Evolutionary conservation across 73 alveolate species (phyloP).

Genomic region (Stentor coeruleus): DNA sequence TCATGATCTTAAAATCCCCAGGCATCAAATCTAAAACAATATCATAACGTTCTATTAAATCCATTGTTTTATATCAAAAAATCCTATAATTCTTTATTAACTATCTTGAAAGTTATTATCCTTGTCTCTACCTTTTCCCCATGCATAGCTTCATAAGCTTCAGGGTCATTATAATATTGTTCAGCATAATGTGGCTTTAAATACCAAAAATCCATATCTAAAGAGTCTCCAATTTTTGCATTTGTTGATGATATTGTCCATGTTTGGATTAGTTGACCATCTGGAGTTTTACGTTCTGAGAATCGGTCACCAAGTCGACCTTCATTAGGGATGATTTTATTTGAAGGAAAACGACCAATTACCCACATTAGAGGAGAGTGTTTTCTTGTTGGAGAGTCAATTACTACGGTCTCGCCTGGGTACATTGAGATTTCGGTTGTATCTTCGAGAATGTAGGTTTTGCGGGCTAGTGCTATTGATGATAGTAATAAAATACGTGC

Average conservation of each 20-base stretch:
- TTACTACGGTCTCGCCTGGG: background rate
- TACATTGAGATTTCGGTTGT: background rate
- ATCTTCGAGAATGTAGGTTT: background rate
- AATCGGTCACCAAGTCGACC: constrained; percentile 16
- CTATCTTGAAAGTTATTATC: background rate
- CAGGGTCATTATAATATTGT: constrained; percentile 15
- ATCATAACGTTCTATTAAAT: too few relatives aligned
- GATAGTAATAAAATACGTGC: background rate
- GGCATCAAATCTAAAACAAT: too few relatives aligned
- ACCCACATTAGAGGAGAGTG: background rate
- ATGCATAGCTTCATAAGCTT: constrained; percentile 10
- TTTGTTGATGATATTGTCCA: background rate
- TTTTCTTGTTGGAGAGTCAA: background rate
- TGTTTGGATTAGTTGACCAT: background rate
- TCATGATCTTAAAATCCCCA: background rate
- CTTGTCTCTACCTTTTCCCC: background rate
- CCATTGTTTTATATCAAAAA: too few relatives aligned
- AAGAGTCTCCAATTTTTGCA: background rate
- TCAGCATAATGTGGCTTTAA: constrained; percentile 21
- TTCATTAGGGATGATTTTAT: background rate
- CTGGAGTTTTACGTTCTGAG: background rate
- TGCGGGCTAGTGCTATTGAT: background rate
- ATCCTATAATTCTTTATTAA: background rate
- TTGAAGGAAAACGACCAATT: constrained; percentile 12
- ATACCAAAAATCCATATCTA: background rate